phyloP scores from a whole-genome alignment of 1,284 basidiomycete species.

The Malassezia restricta region DNA sequence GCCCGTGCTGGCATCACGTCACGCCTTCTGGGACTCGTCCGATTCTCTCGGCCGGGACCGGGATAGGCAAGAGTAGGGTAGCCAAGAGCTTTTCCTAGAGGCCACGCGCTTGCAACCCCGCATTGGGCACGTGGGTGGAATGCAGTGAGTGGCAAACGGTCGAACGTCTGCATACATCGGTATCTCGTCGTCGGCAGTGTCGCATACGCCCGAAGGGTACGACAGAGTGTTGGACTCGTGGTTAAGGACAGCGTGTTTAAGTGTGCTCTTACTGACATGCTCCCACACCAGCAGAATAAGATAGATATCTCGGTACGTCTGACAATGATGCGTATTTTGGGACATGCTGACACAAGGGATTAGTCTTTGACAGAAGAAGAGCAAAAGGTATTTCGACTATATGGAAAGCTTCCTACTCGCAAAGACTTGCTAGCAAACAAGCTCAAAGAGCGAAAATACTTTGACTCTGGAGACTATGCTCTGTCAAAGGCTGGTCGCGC shows the following conservation, averaged over 20 bases:
- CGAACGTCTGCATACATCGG: too few species aligned
- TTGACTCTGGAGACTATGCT: conserved; percentile 94
- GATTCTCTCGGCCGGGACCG: conserved; percentile 15
- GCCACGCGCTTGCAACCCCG: not conserved
- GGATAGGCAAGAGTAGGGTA: not conserved
- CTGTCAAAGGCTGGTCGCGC: conserved; percentile 85
- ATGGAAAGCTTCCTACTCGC: conserved; percentile 82
- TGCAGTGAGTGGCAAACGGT: not conserved
- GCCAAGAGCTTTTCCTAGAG: too few species aligned
- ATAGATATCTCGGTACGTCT: conserved; percentile 69
- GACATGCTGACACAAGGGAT: not conserved
- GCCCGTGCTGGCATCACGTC: conserved; percentile 3
- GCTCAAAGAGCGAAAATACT: conserved; percentile 96
- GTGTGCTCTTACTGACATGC: conserved; percentile 50
- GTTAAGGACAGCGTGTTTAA: too few species aligned
- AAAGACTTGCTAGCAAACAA: conserved; percentile 87
- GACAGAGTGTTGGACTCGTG: too few species aligned
- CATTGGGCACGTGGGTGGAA: not conserved
- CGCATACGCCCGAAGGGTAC: too few species aligned
- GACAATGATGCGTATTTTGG: not conserved
- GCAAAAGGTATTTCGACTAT: conserved; percentile 82
- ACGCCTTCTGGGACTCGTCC: not conserved
- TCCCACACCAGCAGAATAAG: conserved; percentile 73
- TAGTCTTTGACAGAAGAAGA: conserved; percentile 80
- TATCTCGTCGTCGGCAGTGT: too few species aligned